These are phyloP conservation scores for Botrytis byssoidea DNA, from an alignment of 2,329 filamentous ascomycete species.

Conservation along the genomic window DNA sequence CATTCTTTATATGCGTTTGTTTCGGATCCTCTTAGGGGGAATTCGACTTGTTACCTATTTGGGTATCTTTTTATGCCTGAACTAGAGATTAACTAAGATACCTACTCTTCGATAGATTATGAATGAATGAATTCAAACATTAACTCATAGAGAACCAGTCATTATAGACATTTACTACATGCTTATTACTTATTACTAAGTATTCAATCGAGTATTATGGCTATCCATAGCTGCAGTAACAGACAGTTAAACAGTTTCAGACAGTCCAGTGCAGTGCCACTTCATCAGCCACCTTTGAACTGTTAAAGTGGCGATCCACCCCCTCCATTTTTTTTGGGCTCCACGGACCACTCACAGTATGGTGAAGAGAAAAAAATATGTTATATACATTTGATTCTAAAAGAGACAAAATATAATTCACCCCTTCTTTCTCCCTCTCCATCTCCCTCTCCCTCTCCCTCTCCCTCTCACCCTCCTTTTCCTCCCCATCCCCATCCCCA, in stretches of 20 bases:
- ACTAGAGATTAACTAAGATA: not conserved
- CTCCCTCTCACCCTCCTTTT: not conserved
- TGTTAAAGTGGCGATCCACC: conserved; percentile 9
- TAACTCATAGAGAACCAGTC: too few species aligned
- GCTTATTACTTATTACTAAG: too few species aligned
- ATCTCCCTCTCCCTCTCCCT: too few species aligned
- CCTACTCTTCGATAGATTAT: not conserved
- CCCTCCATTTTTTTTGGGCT: not conserved
- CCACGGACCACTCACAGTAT: not conserved
- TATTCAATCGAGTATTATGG: too few species aligned
- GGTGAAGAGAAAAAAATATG: not conserved
- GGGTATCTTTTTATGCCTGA: not conserved
- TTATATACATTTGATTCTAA: not conserved
- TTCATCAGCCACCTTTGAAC: not conserved
- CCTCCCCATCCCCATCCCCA: not conserved
- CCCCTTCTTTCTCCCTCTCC: not conserved
- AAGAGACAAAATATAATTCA: not conserved
- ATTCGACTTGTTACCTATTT: not conserved
- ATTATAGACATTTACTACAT: too few species aligned
- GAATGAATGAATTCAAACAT: not conserved
- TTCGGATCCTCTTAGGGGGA: not conserved
- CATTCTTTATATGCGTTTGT: not conserved
- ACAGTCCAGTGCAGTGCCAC: not conserved
- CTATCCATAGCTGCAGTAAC: too few species aligned
- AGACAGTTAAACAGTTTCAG: not conserved